phyloP scores from a whole-genome alignment of 2,329 filamentous ascomycete species.

The Periconia sp. region DNA sequence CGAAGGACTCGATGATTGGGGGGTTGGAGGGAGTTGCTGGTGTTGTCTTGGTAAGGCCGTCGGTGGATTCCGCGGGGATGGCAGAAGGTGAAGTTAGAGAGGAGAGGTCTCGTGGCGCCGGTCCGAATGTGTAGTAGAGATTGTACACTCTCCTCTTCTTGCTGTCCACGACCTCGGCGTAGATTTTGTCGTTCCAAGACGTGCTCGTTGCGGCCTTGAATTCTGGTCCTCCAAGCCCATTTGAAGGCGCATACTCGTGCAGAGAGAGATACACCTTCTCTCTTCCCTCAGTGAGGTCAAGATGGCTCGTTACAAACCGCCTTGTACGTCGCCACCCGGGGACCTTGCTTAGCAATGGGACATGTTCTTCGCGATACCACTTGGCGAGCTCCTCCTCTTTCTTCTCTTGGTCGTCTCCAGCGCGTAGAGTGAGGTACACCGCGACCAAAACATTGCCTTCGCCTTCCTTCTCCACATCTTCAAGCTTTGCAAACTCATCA shows the following conservation, averaged over 20 bases:
- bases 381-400: slow-evolving; percentile 59
- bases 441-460: slow-evolving; percentile 60
- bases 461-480: slow-evolving; percentile 61
- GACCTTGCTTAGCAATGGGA: slow-evolving; percentile 69
- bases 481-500: slow-evolving; percentile 60
- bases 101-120: slow-evolving; percentile 68
- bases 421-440: slow-evolving; percentile 61
- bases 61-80: slow-evolving; percentile 53
- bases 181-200: slow-evolving; percentile 62
- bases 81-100: slow-evolving; percentile 55
- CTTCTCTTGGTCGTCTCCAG: slow-evolving; percentile 55
- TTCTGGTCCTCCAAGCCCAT: slow-evolving; percentile 67
- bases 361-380: slow-evolving; percentile 78
- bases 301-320: slow-evolving; percentile 66
- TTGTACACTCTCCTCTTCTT: slow-evolving; percentile 65
- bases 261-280: slow-evolving; percentile 63
- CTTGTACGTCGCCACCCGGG: slow-evolving; percentile 79
- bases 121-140: slow-evolving; percentile 79
- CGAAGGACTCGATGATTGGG: slow-evolving; percentile 65
- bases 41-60: slow-evolving; percentile 59
- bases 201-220: slow-evolving; percentile 66
- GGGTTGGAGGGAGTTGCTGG: slow-evolving; percentile 41
- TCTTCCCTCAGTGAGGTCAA: slow-evolving; percentile 48
- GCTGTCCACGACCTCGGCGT: slow-evolving; percentile 59
- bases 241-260: slow-evolving; percentile 70